phyloP scores from a whole-genome alignment of 164 flowering plant genomes.

The Houttuynia cordata region DNA sequence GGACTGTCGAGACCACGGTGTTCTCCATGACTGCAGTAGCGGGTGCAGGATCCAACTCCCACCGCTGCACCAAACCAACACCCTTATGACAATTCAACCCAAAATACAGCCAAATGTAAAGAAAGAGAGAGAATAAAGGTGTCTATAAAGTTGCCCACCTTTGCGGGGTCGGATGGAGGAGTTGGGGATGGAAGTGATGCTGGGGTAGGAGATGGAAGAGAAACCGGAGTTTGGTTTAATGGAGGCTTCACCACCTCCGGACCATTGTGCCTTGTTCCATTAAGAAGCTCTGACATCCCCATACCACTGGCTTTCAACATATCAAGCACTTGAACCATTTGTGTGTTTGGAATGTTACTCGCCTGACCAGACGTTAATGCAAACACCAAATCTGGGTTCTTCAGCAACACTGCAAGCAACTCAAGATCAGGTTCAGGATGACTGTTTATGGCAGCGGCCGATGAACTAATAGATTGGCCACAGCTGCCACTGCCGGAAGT shows the following conservation, averaged over 20 bases:
- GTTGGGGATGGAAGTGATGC: slow-evolving; percentile 63
- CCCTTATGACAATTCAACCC: too few species aligned
- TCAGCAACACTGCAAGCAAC: slow-evolving; percentile 73
- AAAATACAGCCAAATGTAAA: not conserved
- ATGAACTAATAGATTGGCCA: not conserved
- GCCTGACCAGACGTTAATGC: slow-evolving; percentile 83
- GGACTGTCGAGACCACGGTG: not conserved
- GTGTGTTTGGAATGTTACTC: slow-evolving; percentile 42
- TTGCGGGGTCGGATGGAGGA: slow-evolving; percentile 53
- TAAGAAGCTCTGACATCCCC: slow-evolving; percentile 17
- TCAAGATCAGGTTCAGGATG: slow-evolving; percentile 66
- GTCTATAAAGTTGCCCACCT: slow-evolving; percentile 50
- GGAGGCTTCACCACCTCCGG: slow-evolving; percentile 33
- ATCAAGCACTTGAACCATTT: slow-evolving; percentile 71
- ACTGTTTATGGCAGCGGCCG: slow-evolving; percentile 2
- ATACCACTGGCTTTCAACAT: slow-evolving; percentile 51
- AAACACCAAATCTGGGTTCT: slow-evolving; percentile 82
- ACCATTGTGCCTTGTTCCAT: slow-evolving; percentile 20
- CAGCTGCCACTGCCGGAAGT: slow-evolving; percentile 1
- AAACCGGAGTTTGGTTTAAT: slow-evolving; percentile 70
- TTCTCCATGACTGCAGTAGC: not conserved
- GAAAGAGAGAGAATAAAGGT: not conserved
- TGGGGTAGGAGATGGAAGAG: slow-evolving; percentile 1
- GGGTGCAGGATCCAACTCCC: slow-evolving; percentile 29
- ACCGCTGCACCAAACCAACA: slow-evolving; percentile 27